Conservation (phyloP, 176 grass and related monocot species). For the Oryza punctata region DNA sequence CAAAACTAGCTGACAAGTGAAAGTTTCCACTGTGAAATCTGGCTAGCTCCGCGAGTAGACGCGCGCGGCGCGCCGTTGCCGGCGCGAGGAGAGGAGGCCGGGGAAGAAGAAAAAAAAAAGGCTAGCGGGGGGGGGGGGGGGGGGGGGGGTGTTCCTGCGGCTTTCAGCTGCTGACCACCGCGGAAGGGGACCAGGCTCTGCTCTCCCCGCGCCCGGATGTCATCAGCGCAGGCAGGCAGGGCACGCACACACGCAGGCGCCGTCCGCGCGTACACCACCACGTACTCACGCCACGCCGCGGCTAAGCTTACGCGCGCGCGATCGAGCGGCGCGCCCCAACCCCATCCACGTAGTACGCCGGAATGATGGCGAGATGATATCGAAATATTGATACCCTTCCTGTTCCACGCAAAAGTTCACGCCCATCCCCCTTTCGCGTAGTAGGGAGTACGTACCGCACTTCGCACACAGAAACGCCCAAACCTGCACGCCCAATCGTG, state of each 20-base stretch:
- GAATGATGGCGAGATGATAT: background rate
- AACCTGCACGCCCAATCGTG: background rate
- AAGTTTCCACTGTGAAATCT: background rate
- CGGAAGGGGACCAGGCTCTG: constrained; percentile 1
- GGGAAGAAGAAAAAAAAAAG: background rate
- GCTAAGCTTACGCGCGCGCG: too few species aligned
- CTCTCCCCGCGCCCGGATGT: constrained; percentile 10
- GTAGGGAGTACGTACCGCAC: background rate
- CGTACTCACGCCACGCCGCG: background rate
- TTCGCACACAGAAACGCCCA: background rate
- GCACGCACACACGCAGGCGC: background rate
- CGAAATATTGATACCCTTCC: too few species aligned
- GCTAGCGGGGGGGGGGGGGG: constrained; percentile 27
- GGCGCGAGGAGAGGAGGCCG: too few species aligned
- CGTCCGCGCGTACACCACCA: too few species aligned
- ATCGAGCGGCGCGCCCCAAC: background rate
- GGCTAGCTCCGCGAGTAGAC: background rate
- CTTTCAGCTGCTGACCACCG: background rate
- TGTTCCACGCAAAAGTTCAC: background rate
- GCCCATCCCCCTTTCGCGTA: background rate
- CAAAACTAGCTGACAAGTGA: background rate
- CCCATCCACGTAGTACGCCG: background rate
- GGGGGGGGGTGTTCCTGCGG: background rate
- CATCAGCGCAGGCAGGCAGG: background rate
- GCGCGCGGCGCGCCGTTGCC: background rate